Evolutionary conservation across 2,329 filamentous ascomycete genomes (phyloP).

Genomic region (Colletotrichum somersetense): DNA sequence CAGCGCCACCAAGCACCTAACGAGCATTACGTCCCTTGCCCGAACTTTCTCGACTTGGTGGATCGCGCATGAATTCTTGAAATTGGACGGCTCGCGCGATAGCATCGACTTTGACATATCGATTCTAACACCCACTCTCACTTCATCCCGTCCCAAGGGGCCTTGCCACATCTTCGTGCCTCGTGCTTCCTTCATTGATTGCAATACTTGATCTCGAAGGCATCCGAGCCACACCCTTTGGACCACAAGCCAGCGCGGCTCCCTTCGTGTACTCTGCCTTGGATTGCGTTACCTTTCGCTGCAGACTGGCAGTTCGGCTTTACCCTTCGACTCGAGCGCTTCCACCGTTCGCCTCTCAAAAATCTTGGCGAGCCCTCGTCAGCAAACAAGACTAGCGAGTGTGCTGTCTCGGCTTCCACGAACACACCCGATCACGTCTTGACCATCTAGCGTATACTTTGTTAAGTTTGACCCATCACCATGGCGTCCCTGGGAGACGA

Average conservation of each 20-base stretch:
- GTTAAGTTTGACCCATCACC: constrained; percentile 46
- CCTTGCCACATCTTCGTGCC: neutral
- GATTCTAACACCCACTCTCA: neutral
- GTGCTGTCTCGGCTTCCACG: neutral
- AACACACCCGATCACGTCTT: constrained; percentile 4
- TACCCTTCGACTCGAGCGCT: constrained; percentile 6
- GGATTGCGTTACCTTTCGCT: constrained; percentile 25
- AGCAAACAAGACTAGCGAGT: neutral
- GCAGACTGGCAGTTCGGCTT: constrained; percentile 6
- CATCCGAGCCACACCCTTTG: neutral
- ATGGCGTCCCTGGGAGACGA: constrained; percentile 98
- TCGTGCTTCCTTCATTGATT: constrained; percentile 7
- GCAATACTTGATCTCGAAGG: constrained; percentile 1
- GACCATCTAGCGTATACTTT: neutral
- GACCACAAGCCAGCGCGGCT: constrained; percentile 21
- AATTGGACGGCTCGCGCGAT: constrained; percentile 41
- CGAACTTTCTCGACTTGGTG: constrained; percentile 35
- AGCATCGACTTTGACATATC: constrained; percentile 28
- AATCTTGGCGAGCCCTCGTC: neutral
- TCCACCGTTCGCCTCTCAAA: constrained; percentile 7
- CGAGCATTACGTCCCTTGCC: constrained; percentile 33
- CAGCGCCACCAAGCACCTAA: constrained; percentile 9
- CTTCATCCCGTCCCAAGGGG: constrained; percentile 13
- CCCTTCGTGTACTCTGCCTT: constrained; percentile 23
- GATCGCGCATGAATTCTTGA: constrained; percentile 44